Evolutionary conservation across 495 filamentous ascomycete genomes (phyloP).

Genomic region (Trypethelium eluteriae): DNA sequence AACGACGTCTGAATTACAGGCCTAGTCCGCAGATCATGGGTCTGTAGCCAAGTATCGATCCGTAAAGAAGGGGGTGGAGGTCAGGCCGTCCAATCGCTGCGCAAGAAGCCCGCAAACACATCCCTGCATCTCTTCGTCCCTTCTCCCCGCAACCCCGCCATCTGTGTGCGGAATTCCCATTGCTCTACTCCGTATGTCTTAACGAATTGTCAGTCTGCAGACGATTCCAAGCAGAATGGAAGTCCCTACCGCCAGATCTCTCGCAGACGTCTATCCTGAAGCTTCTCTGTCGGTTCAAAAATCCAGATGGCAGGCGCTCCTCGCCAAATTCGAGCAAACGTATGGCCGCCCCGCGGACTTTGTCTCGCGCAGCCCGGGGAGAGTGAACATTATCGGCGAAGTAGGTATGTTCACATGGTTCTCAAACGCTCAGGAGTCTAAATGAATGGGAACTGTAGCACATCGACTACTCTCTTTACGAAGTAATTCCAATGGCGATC

Average conservation of each 20-base stretch:
- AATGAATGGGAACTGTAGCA: constrained; percentile 41
- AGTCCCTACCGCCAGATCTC: constrained; percentile 43
- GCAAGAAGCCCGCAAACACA: neutral
- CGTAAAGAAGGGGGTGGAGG: neutral
- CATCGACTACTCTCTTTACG: constrained; percentile 96
- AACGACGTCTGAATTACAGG: too few species aligned
- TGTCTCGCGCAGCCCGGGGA: constrained; percentile 79
- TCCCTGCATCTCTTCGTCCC: too few species aligned
- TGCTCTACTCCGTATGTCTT: neutral
- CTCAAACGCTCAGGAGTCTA: neutral
- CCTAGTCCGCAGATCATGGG: too few species aligned
- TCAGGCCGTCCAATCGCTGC: neutral
- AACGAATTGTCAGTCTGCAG: neutral
- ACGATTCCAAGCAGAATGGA: constrained; percentile 19
- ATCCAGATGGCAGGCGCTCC: constrained; percentile 62
- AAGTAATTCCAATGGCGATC: constrained; percentile 91
- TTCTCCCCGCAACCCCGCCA: neutral
- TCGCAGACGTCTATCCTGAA: constrained; percentile 61
- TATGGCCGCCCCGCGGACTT: constrained; percentile 71
- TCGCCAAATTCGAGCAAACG: constrained; percentile 60
- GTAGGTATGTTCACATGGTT: constrained; percentile 20
- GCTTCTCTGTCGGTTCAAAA: constrained; percentile 51
- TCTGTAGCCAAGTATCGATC: too few species aligned
- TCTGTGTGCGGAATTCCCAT: neutral
- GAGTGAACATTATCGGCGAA: constrained; percentile 97